Evolutionary conservation across 495 filamentous ascomycete species (phyloP).

Genomic region (Parmelia sp.): DNA sequence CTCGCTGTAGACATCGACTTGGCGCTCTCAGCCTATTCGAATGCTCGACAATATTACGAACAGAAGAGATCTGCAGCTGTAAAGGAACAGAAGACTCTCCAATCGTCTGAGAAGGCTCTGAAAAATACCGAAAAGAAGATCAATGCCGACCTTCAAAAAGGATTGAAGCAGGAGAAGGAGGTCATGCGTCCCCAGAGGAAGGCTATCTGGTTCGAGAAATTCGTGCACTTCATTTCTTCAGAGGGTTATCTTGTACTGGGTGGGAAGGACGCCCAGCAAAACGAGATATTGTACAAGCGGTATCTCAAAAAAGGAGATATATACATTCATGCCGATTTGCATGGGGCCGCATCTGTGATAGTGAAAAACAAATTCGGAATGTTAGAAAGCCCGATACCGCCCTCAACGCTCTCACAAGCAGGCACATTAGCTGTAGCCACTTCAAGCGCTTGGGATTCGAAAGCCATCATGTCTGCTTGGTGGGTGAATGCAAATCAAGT

Average conservation of each 20-base stretch:
- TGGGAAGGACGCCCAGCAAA: conserved; percentile 83
- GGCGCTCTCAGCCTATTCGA: conserved; percentile 71
- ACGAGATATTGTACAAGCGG: conserved; percentile 78
- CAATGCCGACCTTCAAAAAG: conserved; percentile 72
- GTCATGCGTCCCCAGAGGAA: conserved; percentile 74
- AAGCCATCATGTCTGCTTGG: conserved; percentile 89
- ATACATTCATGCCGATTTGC: conserved; percentile 84
- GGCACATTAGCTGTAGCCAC: conserved; percentile 76
- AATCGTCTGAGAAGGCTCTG: conserved; percentile 76
- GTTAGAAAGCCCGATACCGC: conserved; percentile 78
- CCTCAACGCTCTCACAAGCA: conserved; percentile 84
- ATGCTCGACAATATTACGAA: conserved; percentile 85
- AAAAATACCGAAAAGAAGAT: conserved; percentile 89
- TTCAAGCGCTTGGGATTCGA: conserved; percentile 89
- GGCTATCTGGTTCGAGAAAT: conserved; percentile 94
- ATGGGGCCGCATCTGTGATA: conserved; percentile 74
- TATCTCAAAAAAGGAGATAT: conserved; percentile 84
- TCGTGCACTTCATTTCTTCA: conserved; percentile 87
- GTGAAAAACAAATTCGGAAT: conserved; percentile 75
- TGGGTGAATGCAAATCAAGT: conserved; percentile 88
- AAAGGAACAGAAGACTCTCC: conserved; percentile 78
- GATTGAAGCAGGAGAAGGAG: conserved; percentile 86
- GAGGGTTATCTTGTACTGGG: conserved; percentile 88
- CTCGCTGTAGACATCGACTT: conserved; percentile 81
- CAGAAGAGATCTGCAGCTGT: conserved; percentile 75